Conservation (phyloP, 176 grass and related monocot species). For the Oryza coarctata region DNA sequence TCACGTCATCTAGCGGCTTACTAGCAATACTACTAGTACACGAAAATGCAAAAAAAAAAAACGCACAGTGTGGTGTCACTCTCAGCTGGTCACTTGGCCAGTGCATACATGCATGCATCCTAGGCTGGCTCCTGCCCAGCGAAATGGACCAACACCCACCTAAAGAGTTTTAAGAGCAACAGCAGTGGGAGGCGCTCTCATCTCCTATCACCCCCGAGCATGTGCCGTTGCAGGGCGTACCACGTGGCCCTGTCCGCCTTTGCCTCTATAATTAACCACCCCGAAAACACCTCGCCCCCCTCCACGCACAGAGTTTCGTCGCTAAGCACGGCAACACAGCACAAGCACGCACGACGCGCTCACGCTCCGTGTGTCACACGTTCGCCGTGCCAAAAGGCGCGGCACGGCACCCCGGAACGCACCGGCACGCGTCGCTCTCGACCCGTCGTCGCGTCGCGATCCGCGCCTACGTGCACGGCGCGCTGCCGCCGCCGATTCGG, state of each 20-base stretch:
- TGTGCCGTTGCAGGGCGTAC: not conserved
- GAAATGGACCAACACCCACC: not conserved
- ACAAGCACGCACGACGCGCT: not conserved
- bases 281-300: not conserved
- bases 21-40: not conserved
- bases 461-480: not conserved
- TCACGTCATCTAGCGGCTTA: no score
- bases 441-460: not conserved
- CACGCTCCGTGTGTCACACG: conserved; percentile 3
- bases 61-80: not conserved
- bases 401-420: not conserved
- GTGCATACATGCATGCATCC: not conserved
- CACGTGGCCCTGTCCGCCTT: conserved; percentile 12
- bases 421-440: not conserved
- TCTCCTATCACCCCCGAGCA: not conserved
- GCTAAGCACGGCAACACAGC: not conserved
- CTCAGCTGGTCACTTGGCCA: not conserved
- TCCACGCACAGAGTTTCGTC: not conserved
- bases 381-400: not conserved
- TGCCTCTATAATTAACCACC: not conserved
- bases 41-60: not conserved
- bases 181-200: not conserved
- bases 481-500: no score
- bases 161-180: not conserved
- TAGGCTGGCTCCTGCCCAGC: not conserved